These are phyloP conservation scores for Leucosporidium scottii DNA, from an alignment of 768 basidiomycete species.

Conservation along the genomic window DNA sequence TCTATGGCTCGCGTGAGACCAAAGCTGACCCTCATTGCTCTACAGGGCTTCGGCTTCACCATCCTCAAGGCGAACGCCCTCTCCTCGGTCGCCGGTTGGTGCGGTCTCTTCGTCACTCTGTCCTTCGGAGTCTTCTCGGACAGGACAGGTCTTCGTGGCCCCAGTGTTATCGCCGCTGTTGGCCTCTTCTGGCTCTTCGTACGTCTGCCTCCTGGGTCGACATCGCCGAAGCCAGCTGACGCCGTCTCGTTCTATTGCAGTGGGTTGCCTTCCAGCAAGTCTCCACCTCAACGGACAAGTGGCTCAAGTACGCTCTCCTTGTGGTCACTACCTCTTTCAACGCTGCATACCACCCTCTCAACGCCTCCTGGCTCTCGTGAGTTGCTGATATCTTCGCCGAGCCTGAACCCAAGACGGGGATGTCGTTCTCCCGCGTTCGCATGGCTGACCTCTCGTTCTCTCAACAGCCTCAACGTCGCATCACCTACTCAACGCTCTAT, in stretches of 20 bases:
- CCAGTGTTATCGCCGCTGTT: constrained; percentile 30
- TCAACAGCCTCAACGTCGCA: constrained; percentile 30
- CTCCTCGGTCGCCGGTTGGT: constrained; percentile 38
- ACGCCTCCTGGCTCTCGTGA: constrained; percentile 37
- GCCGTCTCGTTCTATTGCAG: not conserved
- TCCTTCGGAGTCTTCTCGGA: constrained; percentile 33
- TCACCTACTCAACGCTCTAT: constrained; percentile 37
- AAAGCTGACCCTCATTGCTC: constrained; percentile 24
- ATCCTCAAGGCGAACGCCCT: constrained; percentile 39
- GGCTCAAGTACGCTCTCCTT: constrained; percentile 28
- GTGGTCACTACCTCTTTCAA: constrained; percentile 30
- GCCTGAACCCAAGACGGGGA: no score
- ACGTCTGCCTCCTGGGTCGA: not conserved
- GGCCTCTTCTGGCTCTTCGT: constrained; percentile 26
- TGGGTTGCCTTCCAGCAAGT: constrained; percentile 31
- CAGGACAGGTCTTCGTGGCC: constrained; percentile 33
- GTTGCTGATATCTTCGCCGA: no score
- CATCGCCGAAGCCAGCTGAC: not conserved
- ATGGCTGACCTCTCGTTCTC: no score
- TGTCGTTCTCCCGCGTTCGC: no score
- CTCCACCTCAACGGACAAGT: constrained; percentile 15
- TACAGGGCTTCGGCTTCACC: constrained; percentile 32
- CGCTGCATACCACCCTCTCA: constrained; percentile 33
- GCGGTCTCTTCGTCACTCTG: constrained; percentile 30
- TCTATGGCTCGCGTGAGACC: constrained; percentile 12